A percentile compares a stretch with the other conserved stretches of the same genome.
phyloP scores from a whole-genome alignment of 2,329 filamentous ascomycete genomes.

The Talaromyces islandicus region DNA sequence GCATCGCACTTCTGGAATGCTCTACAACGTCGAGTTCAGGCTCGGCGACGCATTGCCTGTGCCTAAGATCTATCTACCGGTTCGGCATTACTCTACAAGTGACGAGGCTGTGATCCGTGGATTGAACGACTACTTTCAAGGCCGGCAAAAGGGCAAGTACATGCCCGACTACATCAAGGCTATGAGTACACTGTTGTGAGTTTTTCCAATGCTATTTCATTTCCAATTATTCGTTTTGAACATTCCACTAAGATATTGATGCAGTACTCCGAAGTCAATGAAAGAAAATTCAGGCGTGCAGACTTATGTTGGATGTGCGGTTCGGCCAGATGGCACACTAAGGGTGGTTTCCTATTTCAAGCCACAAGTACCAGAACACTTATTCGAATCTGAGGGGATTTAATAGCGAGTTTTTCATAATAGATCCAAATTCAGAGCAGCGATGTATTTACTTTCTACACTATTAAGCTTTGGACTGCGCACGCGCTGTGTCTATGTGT shows the following conservation, averaged over 20 bases:
- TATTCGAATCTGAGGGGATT: neutral
- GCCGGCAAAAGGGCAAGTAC: neutral
- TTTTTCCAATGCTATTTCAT: neutral
- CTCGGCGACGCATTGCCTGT: slow-evolving; percentile 14
- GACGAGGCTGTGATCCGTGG: slow-evolving; percentile 11
- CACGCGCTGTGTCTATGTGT: too few relatives aligned
- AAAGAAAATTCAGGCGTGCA: neutral
- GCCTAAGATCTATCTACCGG: slow-evolving; percentile 30
- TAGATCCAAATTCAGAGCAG: neutral
- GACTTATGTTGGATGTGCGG: neutral
- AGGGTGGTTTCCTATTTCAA: neutral
- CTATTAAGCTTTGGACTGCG: neutral
- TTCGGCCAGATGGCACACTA: neutral
- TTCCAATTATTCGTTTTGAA: neutral
- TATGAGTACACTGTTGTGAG: neutral
- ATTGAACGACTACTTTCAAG: slow-evolving; percentile 1
- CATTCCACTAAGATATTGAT: neutral
- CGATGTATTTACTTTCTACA: neutral
- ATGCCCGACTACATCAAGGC: neutral
- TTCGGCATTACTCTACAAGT: slow-evolving; percentile 25
- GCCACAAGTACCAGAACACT: neutral
- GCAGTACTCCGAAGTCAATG: neutral
- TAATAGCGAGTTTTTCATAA: neutral
- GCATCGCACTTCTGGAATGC: slow-evolving; percentile 29
- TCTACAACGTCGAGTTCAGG: slow-evolving; percentile 30